Percentiles rank a stretch among this genome's conserved stretches.
phyloP scores from a whole-genome alignment of 805 yeast species.

The Candida caryicola region DNA sequence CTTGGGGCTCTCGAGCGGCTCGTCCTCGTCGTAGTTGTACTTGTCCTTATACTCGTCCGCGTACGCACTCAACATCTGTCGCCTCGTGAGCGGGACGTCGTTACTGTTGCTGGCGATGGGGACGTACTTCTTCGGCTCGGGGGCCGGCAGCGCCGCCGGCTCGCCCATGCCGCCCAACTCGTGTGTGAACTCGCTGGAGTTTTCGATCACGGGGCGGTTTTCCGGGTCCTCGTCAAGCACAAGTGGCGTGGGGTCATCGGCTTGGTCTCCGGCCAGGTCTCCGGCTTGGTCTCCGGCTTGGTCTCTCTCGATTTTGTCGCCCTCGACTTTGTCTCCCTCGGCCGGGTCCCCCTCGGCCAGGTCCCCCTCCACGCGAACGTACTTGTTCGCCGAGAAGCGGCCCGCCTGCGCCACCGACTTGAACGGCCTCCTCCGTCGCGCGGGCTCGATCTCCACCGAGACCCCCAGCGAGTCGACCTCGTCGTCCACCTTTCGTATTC shows the following conservation, averaged over 20 bases:
- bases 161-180: background rate
- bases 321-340: background rate
- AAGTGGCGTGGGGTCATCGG: too few relatives aligned
- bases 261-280: background rate
- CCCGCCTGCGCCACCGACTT: background rate
- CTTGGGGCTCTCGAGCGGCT: conserved; percentile 3
- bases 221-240: conserved; percentile 8
- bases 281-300: background rate
- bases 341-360: background rate
- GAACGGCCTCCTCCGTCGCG: background rate
- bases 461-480: background rate
- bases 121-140: conserved; percentile 5
- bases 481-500: background rate
- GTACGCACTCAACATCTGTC: conserved; percentile 6
- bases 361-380: background rate
- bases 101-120: conserved; percentile 3
- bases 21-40: conserved; percentile 13
- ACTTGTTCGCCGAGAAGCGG: background rate
- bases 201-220: conserved; percentile 16
- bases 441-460: background rate
- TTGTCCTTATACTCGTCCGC: conserved; percentile 12
- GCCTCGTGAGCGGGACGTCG: conserved; percentile 1
- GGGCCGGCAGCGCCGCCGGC: background rate
- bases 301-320: background rate
- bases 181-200: conserved; percentile 4